phyloP scores from a whole-genome alignment of 371 early-diverging fungal genomes.

The Syncephalis plumigaleata region DNA sequence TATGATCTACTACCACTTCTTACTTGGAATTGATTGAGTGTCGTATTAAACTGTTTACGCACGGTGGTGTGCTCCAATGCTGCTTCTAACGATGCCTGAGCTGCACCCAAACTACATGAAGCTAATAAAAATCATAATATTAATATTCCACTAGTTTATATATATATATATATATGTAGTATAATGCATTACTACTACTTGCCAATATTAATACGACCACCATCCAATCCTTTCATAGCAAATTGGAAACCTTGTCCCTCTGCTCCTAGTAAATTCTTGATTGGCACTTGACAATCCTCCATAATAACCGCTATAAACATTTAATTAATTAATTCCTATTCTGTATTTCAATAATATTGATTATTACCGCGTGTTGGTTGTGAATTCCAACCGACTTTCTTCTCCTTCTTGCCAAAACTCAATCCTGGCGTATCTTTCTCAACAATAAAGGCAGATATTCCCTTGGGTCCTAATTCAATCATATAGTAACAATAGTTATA shows the following conservation, averaged over 20 bases:
- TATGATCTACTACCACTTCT: neutral
- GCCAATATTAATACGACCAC: slow-evolving; percentile 40
- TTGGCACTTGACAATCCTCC: slow-evolving; percentile 34
- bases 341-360: neutral
- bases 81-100: slow-evolving; percentile 28
- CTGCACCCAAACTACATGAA: slow-evolving; percentile 40
- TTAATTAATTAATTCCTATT: neutral
- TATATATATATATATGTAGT: neutral
- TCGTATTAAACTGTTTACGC: slow-evolving; percentile 33
- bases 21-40: slow-evolving; percentile 20
- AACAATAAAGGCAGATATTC: slow-evolving; percentile 32
- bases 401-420: slow-evolving; percentile 44
- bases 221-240: slow-evolving; percentile 46
- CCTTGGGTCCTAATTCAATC: slow-evolving; percentile 23
- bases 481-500: too few relatives aligned
- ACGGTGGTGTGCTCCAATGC: slow-evolving; percentile 28
- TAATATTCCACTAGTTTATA: too few relatives aligned
- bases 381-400: slow-evolving; percentile 42
- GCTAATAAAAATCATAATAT: too few relatives aligned
- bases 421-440: slow-evolving; percentile 35
- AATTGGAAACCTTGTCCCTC: slow-evolving; percentile 42
- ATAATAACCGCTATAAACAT: slow-evolving; percentile 20
- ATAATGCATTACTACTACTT: neutral
- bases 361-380: slow-evolving; percentile 23
- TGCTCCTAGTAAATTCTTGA: slow-evolving; percentile 24